Percentiles rank a stretch among this genome's conserved stretches.
Evolutionary conservation across 345 rosid genomes (phyloP).

Genomic region (Lumnitzera racemosa): DNA sequence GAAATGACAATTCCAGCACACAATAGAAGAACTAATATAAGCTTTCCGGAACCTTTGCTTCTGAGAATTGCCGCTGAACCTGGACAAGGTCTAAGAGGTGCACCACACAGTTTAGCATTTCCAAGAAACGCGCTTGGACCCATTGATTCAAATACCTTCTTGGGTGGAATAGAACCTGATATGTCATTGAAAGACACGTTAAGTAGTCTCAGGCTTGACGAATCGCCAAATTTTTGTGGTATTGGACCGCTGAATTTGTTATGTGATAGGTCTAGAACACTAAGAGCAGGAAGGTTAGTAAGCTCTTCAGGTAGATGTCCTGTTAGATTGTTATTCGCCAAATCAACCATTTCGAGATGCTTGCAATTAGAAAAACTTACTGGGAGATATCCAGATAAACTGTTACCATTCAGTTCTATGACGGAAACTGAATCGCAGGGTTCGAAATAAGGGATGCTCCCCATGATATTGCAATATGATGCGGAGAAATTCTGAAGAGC

Average conservation of each 20-base stretch:
- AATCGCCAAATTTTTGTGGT: conserved; percentile 39
- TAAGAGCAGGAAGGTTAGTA: conserved; percentile 42
- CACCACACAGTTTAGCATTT: conserved; percentile 69
- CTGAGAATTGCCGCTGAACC: conserved; percentile 33
- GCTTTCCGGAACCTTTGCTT: conserved; percentile 47
- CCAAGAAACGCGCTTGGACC: conserved; percentile 56
- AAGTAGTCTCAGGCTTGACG: conserved; percentile 34
- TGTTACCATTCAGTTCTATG: conserved; percentile 57
- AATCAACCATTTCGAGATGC: conserved; percentile 43
- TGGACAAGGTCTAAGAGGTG: conserved; percentile 56
- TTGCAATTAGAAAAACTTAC: conserved; percentile 47
- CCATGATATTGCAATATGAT: conserved; percentile 52
- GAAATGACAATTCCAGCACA: conserved; percentile 34
- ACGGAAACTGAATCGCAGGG: conserved; percentile 58
- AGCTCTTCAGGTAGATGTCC: conserved; percentile 55
- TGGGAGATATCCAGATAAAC: conserved; percentile 44
- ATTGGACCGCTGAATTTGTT: conserved; percentile 62
- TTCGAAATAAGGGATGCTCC: conserved; percentile 48
- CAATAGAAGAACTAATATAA: conserved; percentile 43
- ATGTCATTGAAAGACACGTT: conserved; percentile 62
- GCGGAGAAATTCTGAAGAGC: conserved; percentile 81
- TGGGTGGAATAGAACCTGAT: conserved; percentile 58
- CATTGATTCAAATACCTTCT: conserved; percentile 47
- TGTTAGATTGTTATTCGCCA: conserved; percentile 43
- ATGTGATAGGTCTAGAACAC: conserved; percentile 53